Base-by-base conservation (phyloP, 257 asterid species). In the Jaltomata sinuosa region DNA sequence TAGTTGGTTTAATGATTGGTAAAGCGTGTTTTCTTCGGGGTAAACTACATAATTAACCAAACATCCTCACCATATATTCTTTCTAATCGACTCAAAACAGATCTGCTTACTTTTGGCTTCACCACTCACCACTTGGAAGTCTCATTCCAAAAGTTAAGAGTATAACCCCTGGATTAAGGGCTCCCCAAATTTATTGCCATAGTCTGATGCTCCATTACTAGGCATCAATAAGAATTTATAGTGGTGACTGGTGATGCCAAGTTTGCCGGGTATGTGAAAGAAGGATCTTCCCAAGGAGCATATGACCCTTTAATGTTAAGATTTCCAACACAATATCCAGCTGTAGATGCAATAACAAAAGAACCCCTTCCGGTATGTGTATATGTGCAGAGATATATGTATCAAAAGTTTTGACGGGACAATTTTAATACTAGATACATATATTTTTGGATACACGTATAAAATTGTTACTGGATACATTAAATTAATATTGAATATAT, bases 351-450 rank as follows among this genome's bases (percentile, higher is more conserved):
- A 80, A 93, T 95, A 68, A 96, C 97, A 88, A 86, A 91, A 8
- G 99, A 96, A 55, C 99, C 99, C 84, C 94, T 89, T 21, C 98
- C 99, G 8, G 99, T 96, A 88, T 94, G 99, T 4, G 99, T 96
- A 85, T 96, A n/a, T n/a, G n/a, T n/a, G n/a, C n/a, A n/a, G n/a
- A n/a, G n/a, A n/a, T n/a, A n/a, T n/a, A n/a, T n/a, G n/a, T n/a
- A n/a, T n/a, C n/a, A n/a, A n/a, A n/a, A n/a, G n/a, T n/a, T n/a
- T n/a, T n/a, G n/a, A n/a, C n/a, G n/a, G n/a, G n/a, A n/a, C n/a
- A n/a, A n/a, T n/a, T n/a, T n/a, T n/a, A n/a, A n/a, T n/a, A n/a
- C n/a, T n/a, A n/a, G n/a, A n/a, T n/a, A n/a, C n/a, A n/a, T n/a
- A n/a, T n/a, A n/a, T n/a, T n/a, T n/a, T n/a, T n/a, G n/a, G n/a